Evolutionary conservation across 2,329 filamentous ascomycete species (phyloP).

Genomic region (Xylaria sp.): DNA sequence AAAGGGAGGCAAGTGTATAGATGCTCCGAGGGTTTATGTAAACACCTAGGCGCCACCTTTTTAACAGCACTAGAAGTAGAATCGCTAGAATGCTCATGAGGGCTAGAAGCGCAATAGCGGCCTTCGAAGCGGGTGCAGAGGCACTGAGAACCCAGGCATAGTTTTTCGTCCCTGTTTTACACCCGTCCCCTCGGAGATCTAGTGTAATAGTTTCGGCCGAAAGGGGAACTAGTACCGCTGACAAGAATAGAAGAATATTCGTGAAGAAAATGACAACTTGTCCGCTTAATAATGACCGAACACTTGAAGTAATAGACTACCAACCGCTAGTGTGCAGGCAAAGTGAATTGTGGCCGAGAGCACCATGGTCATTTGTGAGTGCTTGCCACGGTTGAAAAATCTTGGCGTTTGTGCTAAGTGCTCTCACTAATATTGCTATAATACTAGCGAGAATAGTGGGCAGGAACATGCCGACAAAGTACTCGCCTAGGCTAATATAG

Average conservation of each 20-base stretch:
- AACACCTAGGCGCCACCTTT: constrained; percentile 49
- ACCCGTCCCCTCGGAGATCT: constrained; percentile 46
- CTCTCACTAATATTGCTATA: constrained; percentile 40
- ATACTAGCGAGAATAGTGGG: constrained; percentile 41
- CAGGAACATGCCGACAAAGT: constrained; percentile 42
- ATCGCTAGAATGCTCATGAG: constrained; percentile 47
- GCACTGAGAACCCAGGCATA: constrained; percentile 49
- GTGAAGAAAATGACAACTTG: constrained; percentile 46
- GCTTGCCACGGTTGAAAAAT: constrained; percentile 53
- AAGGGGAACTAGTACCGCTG: constrained; percentile 47
- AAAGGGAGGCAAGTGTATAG: constrained; percentile 44
- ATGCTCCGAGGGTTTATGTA: constrained; percentile 52
- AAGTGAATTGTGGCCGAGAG: constrained; percentile 48
- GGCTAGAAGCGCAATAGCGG: constrained; percentile 44
- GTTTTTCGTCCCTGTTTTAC: constrained; percentile 37
- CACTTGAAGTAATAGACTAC: constrained; percentile 39
- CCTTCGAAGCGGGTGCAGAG: constrained; percentile 43
- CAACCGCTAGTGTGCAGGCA: constrained; percentile 43
- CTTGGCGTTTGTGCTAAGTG: constrained; percentile 42
- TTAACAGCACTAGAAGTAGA: constrained; percentile 44
- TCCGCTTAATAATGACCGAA: constrained; percentile 41
- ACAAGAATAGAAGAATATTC: constrained; percentile 44
- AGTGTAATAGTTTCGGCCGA: constrained; percentile 49
- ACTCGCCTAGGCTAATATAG: constrained; percentile 34
- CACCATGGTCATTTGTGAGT: constrained; percentile 48